These are phyloP conservation scores for Emergomyces pasteurianus DNA, from an alignment of 2,329 filamentous ascomycete genomes.

Conservation along the genomic window DNA sequence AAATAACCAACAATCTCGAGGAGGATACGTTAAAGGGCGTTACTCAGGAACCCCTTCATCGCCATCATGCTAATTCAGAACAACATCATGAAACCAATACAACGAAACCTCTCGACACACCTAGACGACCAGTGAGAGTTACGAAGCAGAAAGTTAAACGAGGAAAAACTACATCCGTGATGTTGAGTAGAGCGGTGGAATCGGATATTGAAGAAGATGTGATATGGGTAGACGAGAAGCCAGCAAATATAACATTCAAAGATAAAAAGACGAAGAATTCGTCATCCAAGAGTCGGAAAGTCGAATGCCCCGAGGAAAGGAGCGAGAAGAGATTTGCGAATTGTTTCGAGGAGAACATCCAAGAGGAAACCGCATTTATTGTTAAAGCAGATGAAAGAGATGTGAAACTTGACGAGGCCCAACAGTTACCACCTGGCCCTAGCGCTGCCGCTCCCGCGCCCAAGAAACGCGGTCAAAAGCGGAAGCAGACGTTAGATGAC, in stretches of 20 bases:
- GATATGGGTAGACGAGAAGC: constrained; percentile 27
- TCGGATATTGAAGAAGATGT: constrained; percentile 29
- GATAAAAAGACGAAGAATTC: background rate
- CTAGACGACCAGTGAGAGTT: constrained; percentile 20
- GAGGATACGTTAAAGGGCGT: background rate
- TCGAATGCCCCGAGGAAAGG: background rate
- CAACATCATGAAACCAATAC: background rate
- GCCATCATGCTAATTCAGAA: background rate
- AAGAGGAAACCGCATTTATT: constrained; percentile 4
- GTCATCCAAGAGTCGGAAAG: background rate
- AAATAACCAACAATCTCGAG: background rate
- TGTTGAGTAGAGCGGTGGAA: constrained; percentile 19
- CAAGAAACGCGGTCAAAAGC: constrained; percentile 34
- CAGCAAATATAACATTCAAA: constrained; percentile 6
- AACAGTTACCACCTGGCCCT: background rate
- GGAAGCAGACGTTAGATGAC: constrained; percentile 23
- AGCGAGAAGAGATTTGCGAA: background rate
- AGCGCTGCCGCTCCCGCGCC: constrained; percentile 12
- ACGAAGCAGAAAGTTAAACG: constrained; percentile 36
- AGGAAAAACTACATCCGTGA: constrained; percentile 29
- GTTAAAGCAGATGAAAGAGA: constrained; percentile 2
- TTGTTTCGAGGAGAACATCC: constrained; percentile 3
- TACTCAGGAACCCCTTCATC: background rate
- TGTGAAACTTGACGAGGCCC: background rate
- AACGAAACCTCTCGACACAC: constrained; percentile 6